A percentile compares a stretch with the other conserved stretches of the same genome.
Evolutionary conservation across 176 grass and related monocot species (phyloP).

Genomic region (Pharus latifolius): DNA sequence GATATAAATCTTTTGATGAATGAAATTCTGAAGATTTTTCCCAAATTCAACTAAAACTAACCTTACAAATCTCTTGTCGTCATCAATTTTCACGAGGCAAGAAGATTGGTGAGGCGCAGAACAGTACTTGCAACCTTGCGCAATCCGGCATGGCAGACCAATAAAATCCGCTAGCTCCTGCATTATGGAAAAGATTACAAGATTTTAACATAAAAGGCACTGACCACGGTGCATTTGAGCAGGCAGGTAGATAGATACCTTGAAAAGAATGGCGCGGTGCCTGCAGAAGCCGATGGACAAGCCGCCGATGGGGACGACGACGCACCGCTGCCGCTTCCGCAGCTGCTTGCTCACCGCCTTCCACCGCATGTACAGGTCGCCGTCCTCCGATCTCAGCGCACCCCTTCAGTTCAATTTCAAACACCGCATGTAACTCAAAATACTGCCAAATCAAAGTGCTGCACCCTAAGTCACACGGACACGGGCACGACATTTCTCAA

Average conservation of each 20-base stretch:
- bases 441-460: too few relatives aligned
- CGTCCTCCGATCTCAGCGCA: slow-evolving; percentile 58
- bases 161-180: slow-evolving; percentile 75
- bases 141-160: slow-evolving; percentile 77
- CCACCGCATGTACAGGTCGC: slow-evolving; percentile 68
- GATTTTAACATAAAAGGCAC: not conserved
- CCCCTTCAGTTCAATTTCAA: too few relatives aligned
- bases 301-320: slow-evolving; percentile 69
- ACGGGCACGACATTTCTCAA: too few relatives aligned
- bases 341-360: slow-evolving; percentile 72
- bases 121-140: slow-evolving; percentile 92
- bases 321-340: slow-evolving; percentile 42
- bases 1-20: too few relatives aligned
- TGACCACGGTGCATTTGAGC: not conserved
- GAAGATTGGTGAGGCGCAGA: slow-evolving; percentile 71
- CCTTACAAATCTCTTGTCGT: slow-evolving; percentile 26
- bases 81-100: slow-evolving; percentile 71
- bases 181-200: not conserved
- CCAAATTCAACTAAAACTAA: slow-evolving; percentile 5
- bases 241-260: slow-evolving; percentile 14
- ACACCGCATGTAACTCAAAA: too few relatives aligned
- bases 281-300: slow-evolving; percentile 75
- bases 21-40: too few relatives aligned
- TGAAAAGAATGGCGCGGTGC: slow-evolving; percentile 89
- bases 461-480: too few relatives aligned